Percentiles rank a stretch among this genome's conserved stretches.
phyloP scores from a whole-genome alignment of 1,139 yeast species.

The Pichia sp. region DNA sequence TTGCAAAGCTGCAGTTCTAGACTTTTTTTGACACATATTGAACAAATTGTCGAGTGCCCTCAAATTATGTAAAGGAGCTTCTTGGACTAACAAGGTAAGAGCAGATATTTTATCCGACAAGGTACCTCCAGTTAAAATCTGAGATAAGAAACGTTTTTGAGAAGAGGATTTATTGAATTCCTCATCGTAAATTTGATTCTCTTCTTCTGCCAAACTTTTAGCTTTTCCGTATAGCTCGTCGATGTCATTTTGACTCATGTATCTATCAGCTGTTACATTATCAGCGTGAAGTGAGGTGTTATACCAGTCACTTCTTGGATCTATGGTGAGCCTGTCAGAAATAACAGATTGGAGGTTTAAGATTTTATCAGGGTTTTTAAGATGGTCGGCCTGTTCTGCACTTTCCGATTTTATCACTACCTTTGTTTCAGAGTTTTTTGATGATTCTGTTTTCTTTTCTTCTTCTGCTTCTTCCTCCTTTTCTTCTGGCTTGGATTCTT shows the following conservation, averaged over 20 bases:
- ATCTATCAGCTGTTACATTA: constrained; percentile 34
- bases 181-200: constrained; percentile 66
- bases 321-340: constrained; percentile 54
- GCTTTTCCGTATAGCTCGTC: constrained; percentile 66
- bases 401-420: constrained; percentile 19
- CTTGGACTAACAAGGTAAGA: constrained; percentile 84
- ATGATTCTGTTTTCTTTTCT: constrained; percentile 2
- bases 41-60: constrained; percentile 78
- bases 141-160: constrained; percentile 84
- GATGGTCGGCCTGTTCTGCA: constrained; percentile 28
- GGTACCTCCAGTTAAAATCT: constrained; percentile 89
- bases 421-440: no score
- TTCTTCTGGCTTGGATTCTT: constrained; percentile 29
- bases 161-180: constrained; percentile 80
- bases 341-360: constrained; percentile 52
- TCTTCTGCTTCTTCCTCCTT: constrained; percentile 29
- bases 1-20: constrained; percentile 89
- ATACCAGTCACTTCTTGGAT: constrained; percentile 76
- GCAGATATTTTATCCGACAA: constrained; percentile 94
- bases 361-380: constrained; percentile 40
- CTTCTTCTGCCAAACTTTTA: constrained; percentile 58
- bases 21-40: constrained; percentile 81
- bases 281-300: constrained; percentile 41
- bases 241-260: constrained; percentile 45
- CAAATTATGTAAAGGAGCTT: constrained; percentile 86